phyloP scores from a whole-genome alignment of 768 basidiomycete genomes.

The Phylloporus arenicola region DNA sequence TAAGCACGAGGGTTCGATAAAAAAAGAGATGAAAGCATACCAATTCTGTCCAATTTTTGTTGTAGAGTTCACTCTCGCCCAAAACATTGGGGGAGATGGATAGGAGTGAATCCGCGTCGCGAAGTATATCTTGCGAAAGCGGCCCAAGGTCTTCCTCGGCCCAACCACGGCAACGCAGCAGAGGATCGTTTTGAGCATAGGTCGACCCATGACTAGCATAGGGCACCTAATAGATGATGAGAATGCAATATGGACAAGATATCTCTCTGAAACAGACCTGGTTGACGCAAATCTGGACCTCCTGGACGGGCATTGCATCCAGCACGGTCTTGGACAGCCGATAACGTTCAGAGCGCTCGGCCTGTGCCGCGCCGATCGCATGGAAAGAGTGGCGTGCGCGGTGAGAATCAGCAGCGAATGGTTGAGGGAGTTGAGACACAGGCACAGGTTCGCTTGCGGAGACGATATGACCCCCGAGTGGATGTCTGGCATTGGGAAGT shows the following conservation, averaged over 20 bases:
- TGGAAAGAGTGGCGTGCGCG: no score
- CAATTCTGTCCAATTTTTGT: background rate
- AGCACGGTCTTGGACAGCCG: no score
- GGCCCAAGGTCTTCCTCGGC: background rate
- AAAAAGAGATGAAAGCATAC: background rate
- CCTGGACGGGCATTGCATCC: no score
- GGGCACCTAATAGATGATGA: background rate
- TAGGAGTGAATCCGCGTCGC: background rate
- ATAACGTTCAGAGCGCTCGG: no score
- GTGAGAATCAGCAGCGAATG: no score
- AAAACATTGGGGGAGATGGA: background rate
- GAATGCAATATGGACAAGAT: background rate
- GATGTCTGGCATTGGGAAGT: no score
- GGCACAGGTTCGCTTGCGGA: no score
- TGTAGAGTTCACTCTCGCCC: background rate
- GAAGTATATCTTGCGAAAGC: background rate
- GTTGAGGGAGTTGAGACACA: no score
- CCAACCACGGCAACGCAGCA: no score
- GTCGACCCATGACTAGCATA: background rate
- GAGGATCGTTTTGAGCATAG: background rate
- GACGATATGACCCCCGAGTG: no score
- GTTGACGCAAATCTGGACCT: background rate
- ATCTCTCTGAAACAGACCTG: background rate
- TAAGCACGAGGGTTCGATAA: background rate
- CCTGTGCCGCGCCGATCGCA: no score